A percentile compares a stretch with the other conserved stretches of the same genome.
Evolutionary conservation across 2,329 filamentous ascomycete genomes (phyloP).

Genomic region (Fusarium dlaminii): DNA sequence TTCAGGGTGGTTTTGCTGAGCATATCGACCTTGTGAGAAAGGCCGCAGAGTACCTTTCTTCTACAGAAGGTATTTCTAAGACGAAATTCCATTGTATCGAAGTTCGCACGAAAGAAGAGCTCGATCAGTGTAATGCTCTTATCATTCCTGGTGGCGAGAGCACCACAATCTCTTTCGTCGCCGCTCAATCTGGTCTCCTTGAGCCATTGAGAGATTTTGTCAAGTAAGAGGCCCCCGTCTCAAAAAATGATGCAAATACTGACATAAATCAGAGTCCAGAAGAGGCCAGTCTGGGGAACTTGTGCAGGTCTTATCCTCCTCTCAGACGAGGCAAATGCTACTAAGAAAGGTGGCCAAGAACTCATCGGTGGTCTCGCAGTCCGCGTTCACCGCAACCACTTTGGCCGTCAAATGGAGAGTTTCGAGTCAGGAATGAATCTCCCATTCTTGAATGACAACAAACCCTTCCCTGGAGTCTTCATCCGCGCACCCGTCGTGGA

Average conservation of each 20-base stretch:
- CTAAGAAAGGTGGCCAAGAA: conserved; percentile 91
- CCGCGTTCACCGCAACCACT: conserved; percentile 92
- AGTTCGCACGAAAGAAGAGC: conserved; percentile 78
- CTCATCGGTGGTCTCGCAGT: conserved; percentile 93
- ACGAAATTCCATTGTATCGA: conserved; percentile 72
- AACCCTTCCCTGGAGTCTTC: conserved; percentile 81
- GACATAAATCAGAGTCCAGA: conserved; percentile 64
- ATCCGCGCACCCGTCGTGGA: conserved; percentile 96
- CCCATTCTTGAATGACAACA: conserved; percentile 67
- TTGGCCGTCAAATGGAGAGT: conserved; percentile 91
- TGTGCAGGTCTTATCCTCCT: conserved; percentile 95
- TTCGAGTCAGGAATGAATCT: conserved; percentile 82
- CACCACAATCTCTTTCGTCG: conserved; percentile 91
- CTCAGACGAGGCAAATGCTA: conserved; percentile 85
- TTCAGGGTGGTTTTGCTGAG: conserved; percentile 94
- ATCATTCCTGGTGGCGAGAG: conserved; percentile 95
- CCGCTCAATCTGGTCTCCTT: conserved; percentile 80
- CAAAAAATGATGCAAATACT: not conserved
- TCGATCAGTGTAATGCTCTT: conserved; percentile 80
- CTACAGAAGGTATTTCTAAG: conserved; percentile 32
- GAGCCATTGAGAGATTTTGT: conserved; percentile 90
- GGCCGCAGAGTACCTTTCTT: conserved; percentile 65
- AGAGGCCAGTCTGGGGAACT: conserved; percentile 92
- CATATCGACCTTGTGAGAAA: conserved; percentile 80
- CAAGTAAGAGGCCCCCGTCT: conserved; percentile 67